These are phyloP conservation scores for Podaxis sp. DNA, from an alignment of 768 basidiomycete genomes.

Conservation along the genomic window DNA sequence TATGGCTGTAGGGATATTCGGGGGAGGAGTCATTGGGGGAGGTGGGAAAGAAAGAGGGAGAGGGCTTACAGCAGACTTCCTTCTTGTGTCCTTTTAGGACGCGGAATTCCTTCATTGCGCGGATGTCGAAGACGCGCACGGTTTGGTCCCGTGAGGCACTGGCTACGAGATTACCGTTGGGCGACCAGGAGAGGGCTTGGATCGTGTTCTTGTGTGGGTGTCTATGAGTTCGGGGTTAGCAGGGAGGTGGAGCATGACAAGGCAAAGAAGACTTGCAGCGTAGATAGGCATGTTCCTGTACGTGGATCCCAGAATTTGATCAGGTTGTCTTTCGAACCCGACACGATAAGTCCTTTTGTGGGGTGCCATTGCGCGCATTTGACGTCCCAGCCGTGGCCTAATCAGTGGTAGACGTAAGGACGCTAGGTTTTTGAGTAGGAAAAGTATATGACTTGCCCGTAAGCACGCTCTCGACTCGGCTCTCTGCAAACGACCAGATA, in stretches of 20 bases:
- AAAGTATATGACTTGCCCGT: slow-evolving; percentile 52
- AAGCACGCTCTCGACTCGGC: slow-evolving; percentile 82
- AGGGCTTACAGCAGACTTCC: slow-evolving; percentile 88
- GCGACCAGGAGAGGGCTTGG: slow-evolving; percentile 91
- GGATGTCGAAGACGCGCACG: slow-evolving; percentile 94
- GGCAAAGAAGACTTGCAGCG: slow-evolving; percentile 57
- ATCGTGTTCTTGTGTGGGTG: slow-evolving; percentile 98
- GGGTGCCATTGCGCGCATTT: slow-evolving; percentile 99
- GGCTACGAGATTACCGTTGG: slow-evolving; percentile 91
- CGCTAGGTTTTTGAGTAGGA: background rate
- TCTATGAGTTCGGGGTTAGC: slow-evolving; percentile 37
- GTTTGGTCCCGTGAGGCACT: slow-evolving; percentile 95
- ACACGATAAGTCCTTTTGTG: slow-evolving; percentile 90
- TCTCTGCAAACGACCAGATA: slow-evolving; percentile 94
- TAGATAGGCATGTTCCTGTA: slow-evolving; percentile 86
- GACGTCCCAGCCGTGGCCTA: slow-evolving; percentile 99
- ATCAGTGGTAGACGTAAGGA: background rate
- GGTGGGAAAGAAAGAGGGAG: background rate
- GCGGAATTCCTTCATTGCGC: slow-evolving; percentile 95
- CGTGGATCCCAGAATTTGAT: slow-evolving; percentile 99
- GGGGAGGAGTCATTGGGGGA: background rate
- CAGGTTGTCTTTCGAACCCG: slow-evolving; percentile 96
- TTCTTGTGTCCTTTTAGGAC: slow-evolving; percentile 95
- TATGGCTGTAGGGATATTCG: slow-evolving; percentile 54
- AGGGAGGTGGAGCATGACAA: background rate